phyloP scores from a whole-genome alignment of 495 filamentous ascomycete species.

The Gamarada debralockiae region DNA sequence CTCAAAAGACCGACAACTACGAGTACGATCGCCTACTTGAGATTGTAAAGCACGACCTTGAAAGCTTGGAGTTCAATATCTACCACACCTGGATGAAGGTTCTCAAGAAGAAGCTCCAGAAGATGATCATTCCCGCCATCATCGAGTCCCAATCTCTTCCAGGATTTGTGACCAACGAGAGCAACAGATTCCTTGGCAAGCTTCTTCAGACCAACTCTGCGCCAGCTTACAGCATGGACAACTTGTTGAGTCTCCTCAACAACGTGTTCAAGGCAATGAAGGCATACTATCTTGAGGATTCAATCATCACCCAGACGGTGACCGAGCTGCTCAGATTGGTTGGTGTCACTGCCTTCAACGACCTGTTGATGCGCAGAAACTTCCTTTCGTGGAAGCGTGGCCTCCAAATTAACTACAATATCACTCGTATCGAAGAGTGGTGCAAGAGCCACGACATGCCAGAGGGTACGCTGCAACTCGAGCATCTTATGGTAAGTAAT shows the following conservation, averaged over 20 bases:
- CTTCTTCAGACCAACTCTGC: constrained; percentile 81
- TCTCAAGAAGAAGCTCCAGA: constrained; percentile 95
- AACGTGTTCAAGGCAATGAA: constrained; percentile 98
- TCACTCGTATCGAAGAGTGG: constrained; percentile 99
- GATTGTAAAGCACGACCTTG: constrained; percentile 98
- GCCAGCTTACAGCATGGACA: constrained; percentile 98
- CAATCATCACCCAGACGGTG: constrained; percentile 90
- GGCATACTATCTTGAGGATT: constrained; percentile 93
- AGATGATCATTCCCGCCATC: constrained; percentile 99
- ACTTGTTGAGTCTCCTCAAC: constrained; percentile 92
- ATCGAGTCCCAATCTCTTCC: constrained; percentile 98
- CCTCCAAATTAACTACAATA: constrained; percentile 99
- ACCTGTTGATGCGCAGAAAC: constrained; percentile 94
- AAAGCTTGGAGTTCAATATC: constrained; percentile 99
- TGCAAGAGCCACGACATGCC: constrained; percentile 99
- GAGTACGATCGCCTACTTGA: constrained; percentile 97
- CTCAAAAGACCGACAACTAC: constrained; percentile 98
- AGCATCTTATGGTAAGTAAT: constrained; percentile 86
- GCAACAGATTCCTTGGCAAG: constrained; percentile 95
- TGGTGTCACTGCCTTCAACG: constrained; percentile 98
- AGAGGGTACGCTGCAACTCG: constrained; percentile 92
- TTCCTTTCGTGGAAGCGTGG: constrained; percentile 99
- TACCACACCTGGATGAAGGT: constrained; percentile 99
- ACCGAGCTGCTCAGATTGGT: constrained; percentile 92
- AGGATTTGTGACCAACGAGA: constrained; percentile 98